Evolutionary conservation across 306 rosid species (phyloP).

Genomic region (Quercus alba): DNA sequence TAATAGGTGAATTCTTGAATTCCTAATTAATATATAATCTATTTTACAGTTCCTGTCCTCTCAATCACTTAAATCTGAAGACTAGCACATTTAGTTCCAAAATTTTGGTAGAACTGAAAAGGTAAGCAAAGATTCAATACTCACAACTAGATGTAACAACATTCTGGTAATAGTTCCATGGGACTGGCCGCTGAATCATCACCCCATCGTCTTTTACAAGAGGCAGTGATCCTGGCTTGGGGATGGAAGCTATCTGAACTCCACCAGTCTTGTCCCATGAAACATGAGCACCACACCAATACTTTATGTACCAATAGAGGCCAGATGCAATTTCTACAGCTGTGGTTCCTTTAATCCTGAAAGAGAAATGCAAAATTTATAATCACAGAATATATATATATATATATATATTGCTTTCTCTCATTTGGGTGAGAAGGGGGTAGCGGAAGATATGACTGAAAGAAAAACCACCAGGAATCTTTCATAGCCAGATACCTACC

Average conservation of each 20-base stretch:
- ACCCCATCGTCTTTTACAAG: constrained; percentile 52
- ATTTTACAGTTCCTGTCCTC: neutral
- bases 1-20: neutral
- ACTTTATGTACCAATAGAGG: constrained; percentile 92
- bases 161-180: constrained; percentile 94
- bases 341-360: constrained; percentile 78
- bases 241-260: constrained; percentile 70
- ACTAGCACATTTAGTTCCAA: neutral
- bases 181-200: constrained; percentile 73
- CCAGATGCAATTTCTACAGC: constrained; percentile 88
- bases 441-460: neutral
- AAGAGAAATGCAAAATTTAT: neutral
- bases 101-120: neutral
- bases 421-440: neutral
- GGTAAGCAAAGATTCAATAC: constrained; percentile 26
- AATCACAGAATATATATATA: too few species aligned
- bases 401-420: neutral
- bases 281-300: constrained; percentile 86
- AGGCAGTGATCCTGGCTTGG: constrained; percentile 80
- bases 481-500: too few species aligned
- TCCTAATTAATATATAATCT: neutral
- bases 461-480: too few species aligned
- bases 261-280: constrained; percentile 98
- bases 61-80: neutral
- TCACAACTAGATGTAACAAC: constrained; percentile 96